Evolutionary conservation across 2,329 filamentous ascomycete species (phyloP).

Genomic region (Zarea fungicola): DNA sequence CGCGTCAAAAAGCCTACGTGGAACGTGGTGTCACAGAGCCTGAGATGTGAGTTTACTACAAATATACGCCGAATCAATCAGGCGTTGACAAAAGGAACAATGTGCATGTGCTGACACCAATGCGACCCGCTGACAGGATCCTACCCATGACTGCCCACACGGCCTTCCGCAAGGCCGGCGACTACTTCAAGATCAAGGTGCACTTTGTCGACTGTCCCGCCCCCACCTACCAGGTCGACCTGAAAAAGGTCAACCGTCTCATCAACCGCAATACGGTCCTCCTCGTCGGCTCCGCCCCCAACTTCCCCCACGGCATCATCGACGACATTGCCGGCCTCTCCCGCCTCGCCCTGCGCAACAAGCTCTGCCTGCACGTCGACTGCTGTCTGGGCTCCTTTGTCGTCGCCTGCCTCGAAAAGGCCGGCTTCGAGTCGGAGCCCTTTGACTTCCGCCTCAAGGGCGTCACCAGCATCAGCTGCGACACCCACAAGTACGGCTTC

Average conservation of each 20-base stretch:
- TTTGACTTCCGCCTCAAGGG: slow-evolving; percentile 95
- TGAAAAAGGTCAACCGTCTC: slow-evolving; percentile 71
- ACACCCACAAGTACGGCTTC: slow-evolving; percentile 99
- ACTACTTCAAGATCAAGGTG: slow-evolving; percentile 96
- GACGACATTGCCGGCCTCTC: slow-evolving; percentile 88
- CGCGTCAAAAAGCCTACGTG: slow-evolving; percentile 78
- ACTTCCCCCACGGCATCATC: slow-evolving; percentile 97
- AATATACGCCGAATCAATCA: too few species aligned
- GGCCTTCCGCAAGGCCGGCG: slow-evolving; percentile 89
- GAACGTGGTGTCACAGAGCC: slow-evolving; percentile 88
- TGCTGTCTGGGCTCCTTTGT: slow-evolving; percentile 97
- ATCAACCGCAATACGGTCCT: slow-evolving; percentile 93
- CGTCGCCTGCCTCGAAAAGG: slow-evolving; percentile 82
- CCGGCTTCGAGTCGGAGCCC: slow-evolving; percentile 81
- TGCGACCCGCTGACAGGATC: slow-evolving; percentile 56
- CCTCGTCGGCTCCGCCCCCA: slow-evolving; percentile 90
- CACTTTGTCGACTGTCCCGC: slow-evolving; percentile 84
- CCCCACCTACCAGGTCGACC: slow-evolving; percentile 77
- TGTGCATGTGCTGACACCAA: too few species aligned
- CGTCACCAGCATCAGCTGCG: slow-evolving; percentile 91
- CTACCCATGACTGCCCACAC: slow-evolving; percentile 92
- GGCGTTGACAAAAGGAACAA: too few species aligned
- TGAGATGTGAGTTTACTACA: slow-evolving; percentile 65
- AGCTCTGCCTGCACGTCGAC: slow-evolving; percentile 88
- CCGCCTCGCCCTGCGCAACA: slow-evolving; percentile 71